A percentile compares a stretch with the other conserved stretches of the same genome.
Conservation (phyloP, 2,329 filamentous ascomycete genomes). For the Paraphaeosphaeria sporulosa region DNA sequence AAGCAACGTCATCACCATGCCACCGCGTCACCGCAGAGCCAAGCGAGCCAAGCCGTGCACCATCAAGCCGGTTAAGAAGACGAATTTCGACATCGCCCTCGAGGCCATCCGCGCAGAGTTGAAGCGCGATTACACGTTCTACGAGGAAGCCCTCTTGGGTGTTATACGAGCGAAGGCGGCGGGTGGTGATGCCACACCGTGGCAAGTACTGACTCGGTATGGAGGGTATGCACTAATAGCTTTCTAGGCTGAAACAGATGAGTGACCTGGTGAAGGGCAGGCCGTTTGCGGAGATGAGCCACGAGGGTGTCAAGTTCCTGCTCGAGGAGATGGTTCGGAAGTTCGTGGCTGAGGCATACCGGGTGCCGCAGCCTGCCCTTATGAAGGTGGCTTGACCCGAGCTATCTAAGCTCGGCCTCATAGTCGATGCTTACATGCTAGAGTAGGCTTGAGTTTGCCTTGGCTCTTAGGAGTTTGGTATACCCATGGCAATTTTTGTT, state of each 20-base stretch:
- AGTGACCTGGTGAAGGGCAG: conserved; percentile 4
- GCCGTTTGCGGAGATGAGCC: conserved; percentile 6
- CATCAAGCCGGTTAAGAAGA: background rate
- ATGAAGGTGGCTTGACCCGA: background rate
- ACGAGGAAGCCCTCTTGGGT: background rate
- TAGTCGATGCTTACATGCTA: background rate
- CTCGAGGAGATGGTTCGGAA: conserved; percentile 1
- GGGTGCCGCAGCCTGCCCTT: background rate
- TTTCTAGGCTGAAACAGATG: conserved; percentile 3
- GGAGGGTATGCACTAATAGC: background rate
- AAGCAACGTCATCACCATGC: background rate
- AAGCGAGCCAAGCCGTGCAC: background rate
- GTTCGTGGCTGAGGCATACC: background rate
- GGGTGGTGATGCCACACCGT: conserved; percentile 4
- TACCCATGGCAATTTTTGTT: background rate
- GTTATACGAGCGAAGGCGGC: background rate
- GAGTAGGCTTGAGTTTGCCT: background rate
- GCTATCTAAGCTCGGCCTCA: too few species aligned
- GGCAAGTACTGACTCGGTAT: background rate
- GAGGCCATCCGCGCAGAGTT: background rate
- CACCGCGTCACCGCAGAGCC: background rate
- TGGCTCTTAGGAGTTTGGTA: background rate
- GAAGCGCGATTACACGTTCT: conserved; percentile 2
- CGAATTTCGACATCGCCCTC: conserved; percentile 4
- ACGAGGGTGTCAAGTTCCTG: conserved; percentile 9